A percentile compares a stretch with the other conserved stretches of the same genome.
phyloP scores from a whole-genome alignment of 371 early-diverging fungal species.

The Homolaphlyctis polyrhiza region DNA sequence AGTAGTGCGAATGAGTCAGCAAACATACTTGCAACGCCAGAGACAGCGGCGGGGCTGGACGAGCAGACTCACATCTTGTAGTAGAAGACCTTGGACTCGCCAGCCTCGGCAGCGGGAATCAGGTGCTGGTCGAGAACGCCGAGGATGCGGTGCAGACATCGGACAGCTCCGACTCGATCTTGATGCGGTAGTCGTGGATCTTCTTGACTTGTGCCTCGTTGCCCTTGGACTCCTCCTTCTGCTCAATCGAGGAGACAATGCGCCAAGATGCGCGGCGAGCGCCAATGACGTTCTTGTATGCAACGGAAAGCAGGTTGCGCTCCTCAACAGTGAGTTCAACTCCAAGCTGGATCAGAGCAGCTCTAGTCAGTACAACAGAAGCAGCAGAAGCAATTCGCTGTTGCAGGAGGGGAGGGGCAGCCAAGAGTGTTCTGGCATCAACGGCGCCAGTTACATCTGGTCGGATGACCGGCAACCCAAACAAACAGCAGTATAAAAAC shows the following conservation, averaged over 20 bases:
- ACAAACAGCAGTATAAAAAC: no score
- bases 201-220: constrained; percentile 76
- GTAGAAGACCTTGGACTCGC: constrained; percentile 98
- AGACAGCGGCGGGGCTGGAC: neutral
- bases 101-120: constrained; percentile 78
- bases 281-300: constrained; percentile 99
- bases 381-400: neutral
- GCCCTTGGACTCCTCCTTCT: constrained; percentile 95
- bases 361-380: no score
- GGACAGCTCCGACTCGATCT: constrained; percentile 92
- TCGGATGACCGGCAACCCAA: no score
- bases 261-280: constrained; percentile 99
- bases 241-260: constrained; percentile 97
- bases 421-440: neutral
- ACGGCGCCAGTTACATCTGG: no score
- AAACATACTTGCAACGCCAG: neutral
- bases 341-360: constrained; percentile 44
- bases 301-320: constrained; percentile 97
- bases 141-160: constrained; percentile 94
- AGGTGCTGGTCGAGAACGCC: constrained; percentile 85
- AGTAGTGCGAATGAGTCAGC: neutral
- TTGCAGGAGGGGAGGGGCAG: neutral
- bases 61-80: constrained; percentile 99
- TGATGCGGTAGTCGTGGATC: constrained; percentile 87
- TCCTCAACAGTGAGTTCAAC: constrained; percentile 92